phyloP scores from a whole-genome alignment of 805 yeast species.

The Cyberlindnera bimundalis region DNA sequence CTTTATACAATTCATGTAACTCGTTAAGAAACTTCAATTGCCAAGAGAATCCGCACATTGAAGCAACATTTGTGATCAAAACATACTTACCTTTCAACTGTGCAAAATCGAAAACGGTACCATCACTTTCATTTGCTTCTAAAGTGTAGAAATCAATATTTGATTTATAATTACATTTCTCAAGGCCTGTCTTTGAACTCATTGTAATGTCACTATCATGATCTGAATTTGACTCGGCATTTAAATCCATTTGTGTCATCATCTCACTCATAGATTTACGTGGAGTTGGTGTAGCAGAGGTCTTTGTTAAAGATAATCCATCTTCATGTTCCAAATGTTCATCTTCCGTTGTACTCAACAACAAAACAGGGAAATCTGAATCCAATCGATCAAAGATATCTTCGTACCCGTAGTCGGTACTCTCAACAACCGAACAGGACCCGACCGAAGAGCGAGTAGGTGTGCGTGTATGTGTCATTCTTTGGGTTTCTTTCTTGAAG shows the following conservation, averaged over 20 bases:
- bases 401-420: neutral
- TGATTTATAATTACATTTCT: neutral
- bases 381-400: slow-evolving; percentile 3
- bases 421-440: neutral
- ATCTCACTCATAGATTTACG: too few relatives aligned
- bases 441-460: neutral
- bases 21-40: slow-evolving; percentile 73
- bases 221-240: too few relatives aligned
- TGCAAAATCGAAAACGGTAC: slow-evolving; percentile 53
- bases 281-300: neutral
- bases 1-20: slow-evolving; percentile 60
- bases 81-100: slow-evolving; percentile 76
- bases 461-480: neutral
- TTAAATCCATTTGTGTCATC: too few relatives aligned
- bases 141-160: slow-evolving; percentile 54
- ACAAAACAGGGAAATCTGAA: neutral
- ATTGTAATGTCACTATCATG: too few relatives aligned
- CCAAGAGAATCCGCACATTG: slow-evolving; percentile 76
- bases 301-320: neutral
- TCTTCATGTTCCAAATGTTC: neutral
- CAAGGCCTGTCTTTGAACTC: too few relatives aligned
- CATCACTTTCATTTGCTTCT: slow-evolving; percentile 54
- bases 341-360: neutral
- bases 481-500: neutral
- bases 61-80: slow-evolving; percentile 81